These are phyloP conservation scores for Zymoseptoria ardabiliae DNA, from an alignment of 2,329 filamentous ascomycete species.

Conservation along the genomic window DNA sequence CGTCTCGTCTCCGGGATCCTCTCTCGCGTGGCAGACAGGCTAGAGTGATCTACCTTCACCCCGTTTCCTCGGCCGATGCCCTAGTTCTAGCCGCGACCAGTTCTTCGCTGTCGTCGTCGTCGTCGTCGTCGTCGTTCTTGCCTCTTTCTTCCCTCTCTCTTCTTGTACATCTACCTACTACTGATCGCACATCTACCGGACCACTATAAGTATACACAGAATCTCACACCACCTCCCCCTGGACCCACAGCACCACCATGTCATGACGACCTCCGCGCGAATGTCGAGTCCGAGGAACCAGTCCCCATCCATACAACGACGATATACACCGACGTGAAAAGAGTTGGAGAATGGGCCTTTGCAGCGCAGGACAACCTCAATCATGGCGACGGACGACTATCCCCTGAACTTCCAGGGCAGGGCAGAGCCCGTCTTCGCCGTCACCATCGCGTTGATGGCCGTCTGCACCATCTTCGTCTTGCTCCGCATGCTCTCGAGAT, in stretches of 20 bases:
- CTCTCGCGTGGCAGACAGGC: not conserved
- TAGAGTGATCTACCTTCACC: not conserved
- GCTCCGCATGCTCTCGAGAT: slow-evolving; percentile 64
- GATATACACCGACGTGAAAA: not conserved
- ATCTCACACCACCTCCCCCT: not conserved
- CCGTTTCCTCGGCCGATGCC: not conserved
- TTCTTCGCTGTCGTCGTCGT: not conserved
- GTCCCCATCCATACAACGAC: not conserved
- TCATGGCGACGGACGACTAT: slow-evolving; percentile 16
- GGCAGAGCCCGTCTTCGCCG: slow-evolving; percentile 53
- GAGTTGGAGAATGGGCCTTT: slow-evolving; percentile 9
- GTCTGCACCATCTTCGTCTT: slow-evolving; percentile 68
- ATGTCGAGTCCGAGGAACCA: not conserved
- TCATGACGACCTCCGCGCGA: not conserved
- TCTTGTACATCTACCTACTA: not conserved
- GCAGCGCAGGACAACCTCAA: slow-evolving; percentile 6
- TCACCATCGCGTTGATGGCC: slow-evolving; percentile 61
- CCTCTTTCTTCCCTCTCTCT: not conserved
- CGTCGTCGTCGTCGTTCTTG: not conserved
- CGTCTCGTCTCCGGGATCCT: too few relatives aligned
- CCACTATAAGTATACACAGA: not conserved
- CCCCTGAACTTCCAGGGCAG: slow-evolving; percentile 23
- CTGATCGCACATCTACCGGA: not conserved
- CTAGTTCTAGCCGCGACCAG: not conserved
- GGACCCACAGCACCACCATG: not conserved